phyloP scores from a whole-genome alignment of 768 basidiomycete species.

The Heimioporus sp. region DNA sequence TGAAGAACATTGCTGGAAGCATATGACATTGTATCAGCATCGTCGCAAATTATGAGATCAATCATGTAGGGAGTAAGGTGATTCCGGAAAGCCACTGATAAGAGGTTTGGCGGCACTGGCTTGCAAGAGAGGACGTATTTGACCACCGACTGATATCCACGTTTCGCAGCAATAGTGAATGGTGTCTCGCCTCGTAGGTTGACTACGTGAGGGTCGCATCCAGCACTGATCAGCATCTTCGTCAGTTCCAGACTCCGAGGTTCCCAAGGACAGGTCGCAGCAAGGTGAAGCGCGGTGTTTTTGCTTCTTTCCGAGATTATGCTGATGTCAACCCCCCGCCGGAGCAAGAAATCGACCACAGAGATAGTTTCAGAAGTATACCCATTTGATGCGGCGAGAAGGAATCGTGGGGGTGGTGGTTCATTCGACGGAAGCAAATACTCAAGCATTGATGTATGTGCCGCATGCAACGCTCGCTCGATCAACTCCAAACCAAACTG shows the following conservation, averaged over 20 bases:
- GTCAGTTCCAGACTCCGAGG: neutral
- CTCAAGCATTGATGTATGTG: neutral
- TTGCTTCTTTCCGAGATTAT: no score
- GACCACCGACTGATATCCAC: neutral
- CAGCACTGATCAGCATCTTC: slow-evolving; percentile 1
- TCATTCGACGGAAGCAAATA: neutral
- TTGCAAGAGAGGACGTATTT: no score
- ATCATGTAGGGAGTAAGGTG: no score
- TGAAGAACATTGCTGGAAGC: no score
- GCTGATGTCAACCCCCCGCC: neutral
- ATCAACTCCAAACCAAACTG: neutral
- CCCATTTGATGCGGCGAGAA: neutral
- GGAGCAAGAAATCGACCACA: slow-evolving; percentile 1
- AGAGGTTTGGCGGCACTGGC: no score
- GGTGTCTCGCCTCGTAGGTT: neutral
- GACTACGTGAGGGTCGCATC: neutral
- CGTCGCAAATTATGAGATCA: no score
- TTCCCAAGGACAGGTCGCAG: neutral
- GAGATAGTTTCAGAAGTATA: neutral
- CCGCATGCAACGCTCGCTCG: neutral
- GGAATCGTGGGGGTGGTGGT: neutral
- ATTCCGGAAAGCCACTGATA: no score
- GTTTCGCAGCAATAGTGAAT: neutral
- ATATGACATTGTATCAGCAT: no score
- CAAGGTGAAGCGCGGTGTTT: neutral